Evolutionary conservation across 2,329 filamentous ascomycete species (phyloP), one percentile per base, ranked within the genome.

Genomic region (Diaporthe vexans): DNA sequence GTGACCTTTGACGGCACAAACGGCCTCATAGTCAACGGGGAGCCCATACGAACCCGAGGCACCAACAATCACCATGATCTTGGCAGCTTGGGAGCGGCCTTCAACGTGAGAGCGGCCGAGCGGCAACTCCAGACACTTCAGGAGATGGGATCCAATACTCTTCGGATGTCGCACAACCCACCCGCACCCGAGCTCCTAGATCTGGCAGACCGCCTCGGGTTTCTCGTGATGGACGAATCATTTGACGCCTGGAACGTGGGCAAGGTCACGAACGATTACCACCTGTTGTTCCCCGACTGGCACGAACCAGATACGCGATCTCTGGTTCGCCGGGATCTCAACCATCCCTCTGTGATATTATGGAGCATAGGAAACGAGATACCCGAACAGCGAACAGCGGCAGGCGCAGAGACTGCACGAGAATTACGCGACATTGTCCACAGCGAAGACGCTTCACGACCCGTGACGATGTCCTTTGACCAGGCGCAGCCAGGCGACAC

Each of bases 341-440:
- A 90, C 77, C 88, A 90, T 77, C 84, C 88, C 1, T 89, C 88
- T 1, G 81, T 90, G 33, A 81, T 88, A 43, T 82, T 83, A 1
- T 90, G 88, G 88, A 88, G 86, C 75, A 83, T 86, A 71, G 88
- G 88, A 8, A 90, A 90, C 78, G 88, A 90, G 78, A 83, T 90
- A 1, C 77, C 81, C 0, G 88, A 90, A 76, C 88, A 90, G 79
- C 76, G 78, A 9, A 79, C 80, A 52, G 74, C 79, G 54, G 74
- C 79, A 3, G 82, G 83, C 11, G 81, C 79, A 6, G 76, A 77
- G 0, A 78, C 82, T 0, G 84, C 82, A 21, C 77, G 79, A 43
- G 58, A 65, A 24, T 82, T 90, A 4, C 81, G 82, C n/a, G 81
- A 82, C 26, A 87, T 89, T 10, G 78, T 85, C 1, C 78, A 77